These are phyloP conservation scores for Hemileccinum rubropunctum DNA, from an alignment of 768 basidiomycete genomes.

Conservation along the genomic window DNA sequence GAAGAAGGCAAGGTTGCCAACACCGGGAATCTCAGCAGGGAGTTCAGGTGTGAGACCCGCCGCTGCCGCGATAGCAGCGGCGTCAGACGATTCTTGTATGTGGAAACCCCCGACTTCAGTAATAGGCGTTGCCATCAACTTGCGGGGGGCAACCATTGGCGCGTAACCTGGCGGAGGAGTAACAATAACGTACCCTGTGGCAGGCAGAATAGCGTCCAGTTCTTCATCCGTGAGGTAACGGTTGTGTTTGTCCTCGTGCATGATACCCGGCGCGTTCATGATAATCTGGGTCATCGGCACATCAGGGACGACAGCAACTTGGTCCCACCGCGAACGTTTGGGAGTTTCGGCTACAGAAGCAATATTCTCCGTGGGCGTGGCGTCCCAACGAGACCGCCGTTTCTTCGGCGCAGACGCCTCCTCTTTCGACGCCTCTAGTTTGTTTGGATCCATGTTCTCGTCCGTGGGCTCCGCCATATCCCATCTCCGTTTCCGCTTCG, in stretches of 20 bases:
- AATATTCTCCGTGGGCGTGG: constrained; percentile 71
- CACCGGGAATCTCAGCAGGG: constrained; percentile 97
- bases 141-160: constrained; percentile 64
- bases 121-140: constrained; percentile 54
- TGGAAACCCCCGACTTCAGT: constrained; percentile 84
- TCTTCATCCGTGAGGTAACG: constrained; percentile 96
- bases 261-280: constrained; percentile 79
- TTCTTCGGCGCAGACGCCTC: constrained; percentile 82
- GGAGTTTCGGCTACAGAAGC: constrained; percentile 58
- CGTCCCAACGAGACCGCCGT: constrained; percentile 95
- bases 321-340: constrained; percentile 96
- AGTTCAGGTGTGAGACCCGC: constrained; percentile 91
- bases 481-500: constrained; percentile 80
- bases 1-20: constrained; percentile 96
- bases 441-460: constrained; percentile 64
- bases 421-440: constrained; percentile 66
- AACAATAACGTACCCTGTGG: constrained; percentile 86
- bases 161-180: constrained; percentile 94
- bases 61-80: constrained; percentile 82
- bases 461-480: constrained; percentile 63
- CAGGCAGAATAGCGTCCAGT: constrained; percentile 85
- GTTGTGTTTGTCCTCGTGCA: constrained; percentile 94
- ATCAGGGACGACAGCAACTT: constrained; percentile 75
- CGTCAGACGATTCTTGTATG: constrained; percentile 93
- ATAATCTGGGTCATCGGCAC: constrained; percentile 76